Base-by-base conservation (phyloP, 768 basidiomycete genomes). In the Ephemerocybe angulata region DNA sequence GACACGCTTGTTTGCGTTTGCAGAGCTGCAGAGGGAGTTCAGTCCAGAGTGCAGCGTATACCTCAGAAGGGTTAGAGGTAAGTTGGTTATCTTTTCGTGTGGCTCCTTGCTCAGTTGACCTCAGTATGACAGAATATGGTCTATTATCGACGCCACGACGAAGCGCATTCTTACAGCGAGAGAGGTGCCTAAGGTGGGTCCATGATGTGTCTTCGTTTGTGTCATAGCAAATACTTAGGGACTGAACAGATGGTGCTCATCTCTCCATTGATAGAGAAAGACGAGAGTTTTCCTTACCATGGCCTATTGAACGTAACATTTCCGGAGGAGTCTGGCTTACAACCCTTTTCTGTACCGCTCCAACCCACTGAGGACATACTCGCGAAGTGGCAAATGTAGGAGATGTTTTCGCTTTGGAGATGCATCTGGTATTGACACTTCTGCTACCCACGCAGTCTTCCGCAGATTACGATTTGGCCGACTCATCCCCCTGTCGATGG, bases 81-180 rank as follows among this genome's bases (percentile, higher is more conserved):
- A 42, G 72, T 66, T 38, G 25, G 25, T 27, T 19, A 44, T 38
- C 31, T 35, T 21, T 12, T 22, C 25, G 24, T 6, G 28, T 17
- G 30, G 44, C 31, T 27, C 37, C 30, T 40, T 21, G 15, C 51
- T 44, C 49, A 37, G 33, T 28, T 37, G 17, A 41, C n/a, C 22
- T n/a, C 58, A 90, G 88, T 75, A 86, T 64, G 89, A 91, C 62
- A 77, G 89, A 58, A 75, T 71, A 66, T 89, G 87, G 82, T 85
- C 82, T 58, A 77, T 90, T 62, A 75, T 88, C 47, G 85, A 85
- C 58, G 77, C 76, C 3, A 69, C 72, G 8, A 80, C 74, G 4
- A 71, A 81, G 41, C 62, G 63, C 3, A 76, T 88, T 22, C 71
- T 91, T 40, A 92, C 89, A 1, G 89, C 88, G 4, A 79, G 89